Evolutionary conservation across 2,329 filamentous ascomycete genomes (phyloP).

Genomic region (Triangularia setosa): DNA sequence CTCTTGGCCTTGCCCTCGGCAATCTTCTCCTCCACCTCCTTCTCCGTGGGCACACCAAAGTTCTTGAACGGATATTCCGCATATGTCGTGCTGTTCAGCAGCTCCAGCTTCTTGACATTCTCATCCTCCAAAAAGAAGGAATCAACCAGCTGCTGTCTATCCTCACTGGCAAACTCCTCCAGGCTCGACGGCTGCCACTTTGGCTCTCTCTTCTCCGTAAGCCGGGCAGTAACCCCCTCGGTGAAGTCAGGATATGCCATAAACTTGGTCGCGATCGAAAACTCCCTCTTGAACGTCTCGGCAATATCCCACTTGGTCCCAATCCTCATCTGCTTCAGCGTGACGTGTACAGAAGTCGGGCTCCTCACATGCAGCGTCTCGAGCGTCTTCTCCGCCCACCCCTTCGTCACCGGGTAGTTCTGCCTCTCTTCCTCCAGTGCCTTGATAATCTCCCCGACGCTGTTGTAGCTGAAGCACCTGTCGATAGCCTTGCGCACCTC

Average conservation of each 20-base stretch:
- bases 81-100: slow-evolving; percentile 64
- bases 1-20: slow-evolving; percentile 34
- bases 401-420: slow-evolving; percentile 44
- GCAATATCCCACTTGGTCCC: slow-evolving; percentile 74
- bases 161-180: slow-evolving; percentile 56
- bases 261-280: slow-evolving; percentile 79
- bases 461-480: slow-evolving; percentile 68
- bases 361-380: slow-evolving; percentile 72
- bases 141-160: slow-evolving; percentile 43
- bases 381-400: slow-evolving; percentile 78
- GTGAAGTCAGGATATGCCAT: slow-evolving; percentile 90
- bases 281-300: slow-evolving; percentile 81
- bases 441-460: slow-evolving; percentile 64
- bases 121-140: slow-evolving; percentile 64
- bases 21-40: slow-evolving; percentile 49
- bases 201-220: slow-evolving; percentile 66
- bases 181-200: slow-evolving; percentile 74
- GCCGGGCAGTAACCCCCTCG: slow-evolving; percentile 79
- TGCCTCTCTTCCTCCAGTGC: slow-evolving; percentile 58
- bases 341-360: slow-evolving; percentile 81
- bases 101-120: slow-evolving; percentile 46
- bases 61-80: slow-evolving; percentile 66
- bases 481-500: slow-evolving; percentile 77
- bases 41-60: slow-evolving; percentile 72
- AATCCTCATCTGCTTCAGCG: slow-evolving; percentile 76